Conservation (phyloP, 2,329 filamentous ascomycete genomes). For the Tolypocladium pustulatum region DNA sequence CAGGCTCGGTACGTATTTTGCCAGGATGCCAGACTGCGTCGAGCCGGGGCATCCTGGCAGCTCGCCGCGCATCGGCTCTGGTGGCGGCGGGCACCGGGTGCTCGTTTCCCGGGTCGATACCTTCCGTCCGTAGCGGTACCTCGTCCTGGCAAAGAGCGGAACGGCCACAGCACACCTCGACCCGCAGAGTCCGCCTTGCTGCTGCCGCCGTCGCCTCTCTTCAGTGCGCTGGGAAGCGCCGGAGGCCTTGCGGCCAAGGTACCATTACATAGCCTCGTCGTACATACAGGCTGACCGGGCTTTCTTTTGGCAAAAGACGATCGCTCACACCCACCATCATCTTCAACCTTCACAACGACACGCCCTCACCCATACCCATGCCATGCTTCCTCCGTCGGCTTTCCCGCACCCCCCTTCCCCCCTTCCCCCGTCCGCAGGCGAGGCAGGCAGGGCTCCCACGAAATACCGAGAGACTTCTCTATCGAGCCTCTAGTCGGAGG, state of each 20-base stretch:
- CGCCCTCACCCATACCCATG: neutral
- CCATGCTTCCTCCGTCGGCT: neutral
- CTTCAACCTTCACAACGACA: neutral
- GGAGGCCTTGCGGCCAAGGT: neutral
- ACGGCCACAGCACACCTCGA: neutral
- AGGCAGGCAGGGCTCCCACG: constrained; percentile 4
- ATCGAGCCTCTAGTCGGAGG: constrained; percentile 4
- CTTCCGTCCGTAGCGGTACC: neutral
- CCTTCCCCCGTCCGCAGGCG: neutral
- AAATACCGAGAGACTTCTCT: constrained; percentile 5
- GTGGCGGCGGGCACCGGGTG: constrained; percentile 1
- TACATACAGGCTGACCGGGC: neutral
- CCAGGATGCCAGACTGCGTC: neutral
- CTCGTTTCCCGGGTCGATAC: constrained; percentile 4
- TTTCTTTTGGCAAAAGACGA: neutral
- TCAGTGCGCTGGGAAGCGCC: neutral
- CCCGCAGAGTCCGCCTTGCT: neutral
- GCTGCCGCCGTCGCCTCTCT: neutral
- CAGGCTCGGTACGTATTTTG: neutral
- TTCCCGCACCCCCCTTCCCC: neutral
- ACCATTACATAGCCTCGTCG: neutral
- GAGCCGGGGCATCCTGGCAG: constrained; percentile 1
- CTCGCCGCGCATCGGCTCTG: constrained; percentile 8
- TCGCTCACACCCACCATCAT: neutral
- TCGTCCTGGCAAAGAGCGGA: neutral